phyloP scores from a whole-genome alignment of 176 grass and related monocot genomes.

The Elymus sibiricus region DNA sequence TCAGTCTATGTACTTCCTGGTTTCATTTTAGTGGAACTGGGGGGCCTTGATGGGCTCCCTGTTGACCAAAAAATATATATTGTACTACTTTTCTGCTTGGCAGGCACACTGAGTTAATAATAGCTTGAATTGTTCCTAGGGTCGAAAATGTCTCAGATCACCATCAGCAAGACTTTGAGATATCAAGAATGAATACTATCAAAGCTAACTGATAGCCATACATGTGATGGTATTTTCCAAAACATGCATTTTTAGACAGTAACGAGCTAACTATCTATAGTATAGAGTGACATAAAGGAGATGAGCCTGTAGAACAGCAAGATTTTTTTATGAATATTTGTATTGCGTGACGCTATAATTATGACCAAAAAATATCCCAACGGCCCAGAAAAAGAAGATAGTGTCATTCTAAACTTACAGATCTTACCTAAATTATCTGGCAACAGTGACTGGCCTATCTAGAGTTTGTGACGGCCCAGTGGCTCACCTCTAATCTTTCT shows the following conservation, averaged over 20 bases:
- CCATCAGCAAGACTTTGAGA: neutral
- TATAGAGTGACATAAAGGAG: neutral
- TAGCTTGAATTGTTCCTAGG: neutral
- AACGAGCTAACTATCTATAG: neutral
- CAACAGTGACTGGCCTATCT: neutral
- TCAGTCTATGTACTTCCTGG: no score
- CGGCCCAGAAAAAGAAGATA: neutral
- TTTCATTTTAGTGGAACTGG: no score
- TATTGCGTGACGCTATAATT: neutral
- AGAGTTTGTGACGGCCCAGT: neutral
- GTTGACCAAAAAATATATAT: neutral
- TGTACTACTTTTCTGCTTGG: neutral
- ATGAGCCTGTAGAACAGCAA: neutral
- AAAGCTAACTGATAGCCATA: neutral
- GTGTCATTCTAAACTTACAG: neutral
- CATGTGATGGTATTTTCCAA: neutral
- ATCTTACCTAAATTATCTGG: neutral
- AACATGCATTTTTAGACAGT: neutral
- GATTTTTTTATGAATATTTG: neutral
- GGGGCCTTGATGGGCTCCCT: no score
- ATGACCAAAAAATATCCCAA: neutral
- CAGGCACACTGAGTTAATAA: neutral
- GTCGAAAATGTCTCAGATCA: no score
- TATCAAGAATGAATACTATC: neutral
- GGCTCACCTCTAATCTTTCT: constrained; percentile 10